These are phyloP conservation scores for Aureobasidium sp. DNA, from an alignment of 2,329 filamentous ascomycete genomes.

Conservation along the genomic window DNA sequence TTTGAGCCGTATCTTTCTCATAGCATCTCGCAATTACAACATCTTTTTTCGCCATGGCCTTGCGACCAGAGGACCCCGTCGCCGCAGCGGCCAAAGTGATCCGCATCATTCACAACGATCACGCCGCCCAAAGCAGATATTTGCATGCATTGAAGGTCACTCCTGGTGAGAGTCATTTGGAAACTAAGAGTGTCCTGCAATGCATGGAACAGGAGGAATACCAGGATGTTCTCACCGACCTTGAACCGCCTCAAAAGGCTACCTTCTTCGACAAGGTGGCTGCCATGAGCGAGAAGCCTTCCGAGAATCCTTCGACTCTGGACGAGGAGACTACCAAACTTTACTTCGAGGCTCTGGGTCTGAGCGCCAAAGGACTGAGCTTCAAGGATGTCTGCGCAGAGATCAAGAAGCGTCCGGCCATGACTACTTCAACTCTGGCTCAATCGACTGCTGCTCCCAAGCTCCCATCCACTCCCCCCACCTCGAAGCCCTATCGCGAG, in stretches of 20 bases:
- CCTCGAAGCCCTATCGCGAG: neutral
- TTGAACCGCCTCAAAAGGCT: constrained; percentile 6
- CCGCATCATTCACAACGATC: constrained; percentile 4
- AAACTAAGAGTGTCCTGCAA: neutral
- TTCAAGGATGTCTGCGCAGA: constrained; percentile 10
- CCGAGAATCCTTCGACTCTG: neutral
- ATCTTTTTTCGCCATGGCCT: constrained; percentile 1
- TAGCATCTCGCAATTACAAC: neutral
- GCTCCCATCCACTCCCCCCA: neutral
- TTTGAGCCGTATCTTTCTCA: neutral
- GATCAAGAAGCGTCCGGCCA: neutral
- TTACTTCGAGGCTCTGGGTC: constrained; percentile 6
- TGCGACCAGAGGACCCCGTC: neutral
- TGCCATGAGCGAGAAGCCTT: neutral
- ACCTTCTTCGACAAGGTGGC: constrained; percentile 7
- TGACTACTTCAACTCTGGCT: neutral
- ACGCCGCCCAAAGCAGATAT: constrained; percentile 4
- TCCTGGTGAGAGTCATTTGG: neutral
- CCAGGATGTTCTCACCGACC: constrained; percentile 13
- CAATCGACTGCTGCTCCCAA: neutral
- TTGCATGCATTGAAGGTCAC: neutral
- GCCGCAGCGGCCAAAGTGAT: constrained; percentile 10
- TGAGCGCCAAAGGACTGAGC: neutral
- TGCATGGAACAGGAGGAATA: constrained; percentile 14
- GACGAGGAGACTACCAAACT: neutral